phyloP scores from a whole-genome alignment of 768 basidiomycete species.

The Psilocybe subaeruginosa region DNA sequence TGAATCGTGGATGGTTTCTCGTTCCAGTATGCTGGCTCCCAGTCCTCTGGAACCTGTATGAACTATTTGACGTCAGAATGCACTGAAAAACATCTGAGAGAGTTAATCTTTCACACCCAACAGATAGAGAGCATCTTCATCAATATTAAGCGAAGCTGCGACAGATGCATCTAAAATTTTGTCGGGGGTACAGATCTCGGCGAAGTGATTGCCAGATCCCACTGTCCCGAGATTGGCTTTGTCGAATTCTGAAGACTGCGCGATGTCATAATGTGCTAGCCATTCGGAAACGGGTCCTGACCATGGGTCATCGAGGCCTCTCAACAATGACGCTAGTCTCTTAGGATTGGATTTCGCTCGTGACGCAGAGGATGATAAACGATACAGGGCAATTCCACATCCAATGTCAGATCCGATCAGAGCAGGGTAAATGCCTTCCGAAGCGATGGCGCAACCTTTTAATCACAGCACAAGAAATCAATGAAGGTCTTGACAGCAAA shows the following conservation, averaged over 20 bases:
- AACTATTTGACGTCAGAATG: constrained; percentile 22
- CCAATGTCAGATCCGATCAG: constrained; percentile 42
- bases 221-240: constrained; percentile 34
- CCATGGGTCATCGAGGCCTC: constrained; percentile 41
- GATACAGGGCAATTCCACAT: constrained; percentile 40
- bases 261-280: constrained; percentile 35
- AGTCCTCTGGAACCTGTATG: constrained; percentile 42
- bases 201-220: constrained; percentile 42
- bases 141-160: constrained; percentile 25
- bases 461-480: too few species aligned
- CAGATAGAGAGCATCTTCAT: constrained; percentile 30
- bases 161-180: constrained; percentile 30
- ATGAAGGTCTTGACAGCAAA: too few species aligned
- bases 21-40: constrained; percentile 32
- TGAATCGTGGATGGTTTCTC: constrained; percentile 31
- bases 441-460: neutral
- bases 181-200: constrained; percentile 37
- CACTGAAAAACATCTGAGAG: neutral
- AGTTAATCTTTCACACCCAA: constrained; percentile 24
- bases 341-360: constrained; percentile 26
- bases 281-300: constrained; percentile 34
- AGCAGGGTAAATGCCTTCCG: constrained; percentile 40
- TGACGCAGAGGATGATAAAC: constrained; percentile 26
- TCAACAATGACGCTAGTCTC: constrained; percentile 32
- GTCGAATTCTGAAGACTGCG: constrained; percentile 31